phyloP scores from a whole-genome alignment of 169 alveolate species.

The Plasmodium cynomolgi region DNA sequence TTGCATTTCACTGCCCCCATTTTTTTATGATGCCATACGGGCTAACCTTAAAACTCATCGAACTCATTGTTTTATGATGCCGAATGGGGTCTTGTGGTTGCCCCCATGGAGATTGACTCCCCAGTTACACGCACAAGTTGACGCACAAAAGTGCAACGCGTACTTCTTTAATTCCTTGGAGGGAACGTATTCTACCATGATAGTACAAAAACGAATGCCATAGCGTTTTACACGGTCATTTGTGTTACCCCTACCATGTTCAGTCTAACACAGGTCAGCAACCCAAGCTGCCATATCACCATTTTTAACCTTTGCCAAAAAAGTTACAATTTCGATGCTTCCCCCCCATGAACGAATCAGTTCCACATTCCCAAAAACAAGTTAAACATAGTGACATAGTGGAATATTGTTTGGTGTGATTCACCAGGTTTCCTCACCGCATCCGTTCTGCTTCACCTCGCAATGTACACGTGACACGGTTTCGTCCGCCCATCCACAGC shows the following conservation, averaged over 20 bases:
- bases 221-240: not conserved
- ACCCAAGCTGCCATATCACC: not conserved
- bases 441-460: not conserved
- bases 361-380: not conserved
- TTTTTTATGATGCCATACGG: not conserved
- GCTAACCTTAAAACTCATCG: not conserved
- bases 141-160: not conserved
- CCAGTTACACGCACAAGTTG: not conserved
- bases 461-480: not conserved
- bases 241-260: not conserved
- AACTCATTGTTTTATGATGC: not conserved
- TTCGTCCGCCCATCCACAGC: not conserved
- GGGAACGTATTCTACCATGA: not conserved
- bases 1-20: not conserved
- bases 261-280: not conserved
- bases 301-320: not conserved
- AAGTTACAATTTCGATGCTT: not conserved
- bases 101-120: not conserved
- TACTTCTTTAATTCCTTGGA: not conserved
- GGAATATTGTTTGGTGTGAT: not conserved
- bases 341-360: not conserved
- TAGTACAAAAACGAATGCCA: not conserved
- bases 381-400: not conserved
- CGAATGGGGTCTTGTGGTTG: not conserved
- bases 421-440: not conserved